Percentiles rank a stretch among this genome's conserved stretches.
Evolutionary conservation across 2,329 filamentous ascomycete genomes (phyloP).

Genomic region (Paecilomyces sp.): DNA sequence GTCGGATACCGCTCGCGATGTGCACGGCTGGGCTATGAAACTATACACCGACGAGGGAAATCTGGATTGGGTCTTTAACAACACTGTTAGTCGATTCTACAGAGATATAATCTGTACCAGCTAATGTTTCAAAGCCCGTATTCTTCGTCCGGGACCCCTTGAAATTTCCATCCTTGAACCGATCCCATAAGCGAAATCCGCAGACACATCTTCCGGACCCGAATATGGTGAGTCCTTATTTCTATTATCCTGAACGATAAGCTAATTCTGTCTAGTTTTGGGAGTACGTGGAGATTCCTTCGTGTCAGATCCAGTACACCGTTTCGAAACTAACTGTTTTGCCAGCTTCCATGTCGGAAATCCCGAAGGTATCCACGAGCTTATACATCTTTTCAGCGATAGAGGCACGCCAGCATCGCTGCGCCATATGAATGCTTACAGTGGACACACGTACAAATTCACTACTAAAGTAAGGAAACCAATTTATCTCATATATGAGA

Average conservation of each 20-base stretch:
- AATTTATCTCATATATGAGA: neutral
- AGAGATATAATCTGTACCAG: neutral
- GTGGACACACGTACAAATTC: constrained; percentile 58
- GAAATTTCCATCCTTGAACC: constrained; percentile 64
- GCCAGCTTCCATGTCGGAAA: constrained; percentile 45
- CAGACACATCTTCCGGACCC: constrained; percentile 15
- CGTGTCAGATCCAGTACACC: neutral
- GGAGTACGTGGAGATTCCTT: constrained; percentile 15
- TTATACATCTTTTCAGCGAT: constrained; percentile 58
- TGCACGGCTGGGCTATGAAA: constrained; percentile 43
- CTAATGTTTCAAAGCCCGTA: constrained; percentile 40
- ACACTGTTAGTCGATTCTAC: constrained; percentile 1
- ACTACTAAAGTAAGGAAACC: constrained; percentile 39
- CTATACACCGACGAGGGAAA: constrained; percentile 45
- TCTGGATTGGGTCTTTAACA: constrained; percentile 7
- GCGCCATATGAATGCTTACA: constrained; percentile 58
- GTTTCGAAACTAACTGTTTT: neutral
- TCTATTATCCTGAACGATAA: neutral
- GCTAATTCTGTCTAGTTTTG: constrained; percentile 11
- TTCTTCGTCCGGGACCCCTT: constrained; percentile 64
- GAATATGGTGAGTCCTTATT: constrained; percentile 11
- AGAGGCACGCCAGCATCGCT: constrained; percentile 56
- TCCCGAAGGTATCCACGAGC: constrained; percentile 54
- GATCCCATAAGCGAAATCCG: constrained; percentile 59
- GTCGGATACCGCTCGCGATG: constrained; percentile 42